A percentile compares a stretch with the other conserved stretches of the same genome.
Conservation (phyloP, 2,329 filamentous ascomycete genomes). For the Curvularia eragrostidis region DNA sequence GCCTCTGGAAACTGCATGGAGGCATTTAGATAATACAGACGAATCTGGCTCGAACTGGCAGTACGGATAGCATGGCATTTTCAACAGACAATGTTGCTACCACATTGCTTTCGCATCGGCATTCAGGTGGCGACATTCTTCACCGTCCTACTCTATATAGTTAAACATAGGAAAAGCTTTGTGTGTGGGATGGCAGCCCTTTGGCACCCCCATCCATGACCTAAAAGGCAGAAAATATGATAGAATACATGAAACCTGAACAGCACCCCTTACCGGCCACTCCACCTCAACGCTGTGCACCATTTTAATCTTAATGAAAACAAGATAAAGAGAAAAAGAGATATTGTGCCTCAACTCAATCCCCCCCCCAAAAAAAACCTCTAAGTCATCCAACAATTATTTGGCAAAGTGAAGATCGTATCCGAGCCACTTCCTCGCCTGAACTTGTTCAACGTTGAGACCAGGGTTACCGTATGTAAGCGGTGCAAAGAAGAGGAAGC, state of each 20-base stretch:
- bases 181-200: background rate
- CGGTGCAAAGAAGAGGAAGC: constrained; percentile 93
- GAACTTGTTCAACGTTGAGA: constrained; percentile 77
- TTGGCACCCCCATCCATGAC: background rate
- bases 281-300: constrained; percentile 12
- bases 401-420: constrained; percentile 99
- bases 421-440: constrained; percentile 89
- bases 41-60: background rate
- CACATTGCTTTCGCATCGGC: background rate
- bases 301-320: constrained; percentile 15
- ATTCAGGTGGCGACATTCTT: background rate
- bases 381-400: constrained; percentile 57
- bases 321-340: constrained; percentile 1
- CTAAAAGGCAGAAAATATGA: background rate
- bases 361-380: background rate
- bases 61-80: background rate
- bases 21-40: constrained; percentile 26
- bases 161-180: constrained; percentile 10
- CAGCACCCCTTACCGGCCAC: constrained; percentile 6
- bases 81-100: background rate
- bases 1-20: constrained; percentile 40
- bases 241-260: constrained; percentile 13
- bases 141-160: constrained; percentile 2
- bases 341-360: background rate
- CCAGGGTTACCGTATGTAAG: constrained; percentile 95